Percentiles rank a stretch among this genome's conserved stretches.
Evolutionary conservation across 1,284 basidiomycete genomes (phyloP).

Genomic region (Acaromyces ingoldii): DNA sequence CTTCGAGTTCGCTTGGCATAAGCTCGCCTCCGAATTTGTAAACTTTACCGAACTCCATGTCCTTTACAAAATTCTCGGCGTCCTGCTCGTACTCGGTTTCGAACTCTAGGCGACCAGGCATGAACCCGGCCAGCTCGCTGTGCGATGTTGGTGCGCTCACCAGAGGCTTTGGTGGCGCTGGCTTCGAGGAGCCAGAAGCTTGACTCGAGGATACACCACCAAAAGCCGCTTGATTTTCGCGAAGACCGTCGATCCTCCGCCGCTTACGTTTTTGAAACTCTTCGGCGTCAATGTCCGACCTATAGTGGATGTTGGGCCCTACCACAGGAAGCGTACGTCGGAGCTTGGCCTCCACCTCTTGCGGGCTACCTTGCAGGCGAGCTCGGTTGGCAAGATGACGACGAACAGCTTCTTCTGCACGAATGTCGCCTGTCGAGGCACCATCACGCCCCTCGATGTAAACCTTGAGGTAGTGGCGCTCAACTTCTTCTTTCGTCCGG

Average conservation of each 20-base stretch:
- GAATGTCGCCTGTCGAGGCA: slow-evolving; percentile 23
- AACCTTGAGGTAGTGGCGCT: slow-evolving; percentile 77
- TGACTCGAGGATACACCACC: neutral
- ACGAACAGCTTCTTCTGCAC: slow-evolving; percentile 24
- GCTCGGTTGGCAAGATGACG: neutral
- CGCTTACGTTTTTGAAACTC: slow-evolving; percentile 46
- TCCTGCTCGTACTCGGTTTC: slow-evolving; percentile 89
- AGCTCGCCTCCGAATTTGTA: slow-evolving; percentile 73
- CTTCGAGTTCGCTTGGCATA: slow-evolving; percentile 43
- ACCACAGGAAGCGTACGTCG: slow-evolving; percentile 23
- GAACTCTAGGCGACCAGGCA: slow-evolving; percentile 94
- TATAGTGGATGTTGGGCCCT: slow-evolving; percentile 37
- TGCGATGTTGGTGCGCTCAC: slow-evolving; percentile 92
- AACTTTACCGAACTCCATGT: slow-evolving; percentile 89
- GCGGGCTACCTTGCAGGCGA: slow-evolving; percentile 17
- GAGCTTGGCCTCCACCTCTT: slow-evolving; percentile 10
- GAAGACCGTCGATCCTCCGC: slow-evolving; percentile 40
- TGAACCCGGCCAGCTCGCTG: slow-evolving; percentile 78
- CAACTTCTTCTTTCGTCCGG: slow-evolving; percentile 87
- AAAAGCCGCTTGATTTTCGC: slow-evolving; percentile 29
- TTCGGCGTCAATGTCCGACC: slow-evolving; percentile 29
- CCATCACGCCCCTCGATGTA: slow-evolving; percentile 61
- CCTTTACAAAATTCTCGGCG: slow-evolving; percentile 90
- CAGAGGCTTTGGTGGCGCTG: slow-evolving; percentile 60
- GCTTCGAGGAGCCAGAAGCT: neutral